Evolutionary conservation across 208 protist species (phyloP), one percentile per base, ranked within the genome.

Genomic region (Crithidia sp.): DNA sequence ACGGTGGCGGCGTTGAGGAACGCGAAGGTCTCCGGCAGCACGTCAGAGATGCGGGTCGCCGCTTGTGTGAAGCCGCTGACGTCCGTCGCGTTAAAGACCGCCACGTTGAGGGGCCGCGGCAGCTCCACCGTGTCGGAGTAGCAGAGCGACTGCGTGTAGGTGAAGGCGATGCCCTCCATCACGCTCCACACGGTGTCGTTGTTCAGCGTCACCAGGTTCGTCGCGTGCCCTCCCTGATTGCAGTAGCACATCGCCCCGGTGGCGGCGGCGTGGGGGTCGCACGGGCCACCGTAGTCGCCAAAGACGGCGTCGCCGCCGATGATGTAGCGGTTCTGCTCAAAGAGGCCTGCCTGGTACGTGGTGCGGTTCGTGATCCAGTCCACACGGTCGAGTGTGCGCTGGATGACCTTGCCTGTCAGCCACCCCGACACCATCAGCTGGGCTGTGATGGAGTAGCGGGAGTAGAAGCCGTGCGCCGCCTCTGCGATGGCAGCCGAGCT

Each of bases 211-310:
- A 37, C 8, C 14, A 77, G 49, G 36, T 70, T 0, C 16, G 37
- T 54, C 5, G 44, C 44, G 55, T 55, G 59, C 0, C 61, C 69
- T 14, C 60, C 68, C 68, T 63, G 47, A 41, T 84, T 92, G 71
- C 87, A 92, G 14, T 74, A 2, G 60, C 71, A 84, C 36, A 81
- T 64, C 9, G 77, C 85, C 6, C 84, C 85, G 17, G 81, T 66
- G 12, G 16, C n/a, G 7, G 36, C 40, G 3, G 73, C 67, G 16
- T 64, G 5, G 0, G 14, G 0, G 7, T 64, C 57, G 49, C 79
- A 80, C 49, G 14, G 28, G 17, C 76, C 84, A 41, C 88, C 88
- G 73, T 82, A 93, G 68, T 89, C 82, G 47, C 88, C 88, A 12
- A 90, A 19, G 37, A 93, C 71, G 54, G 83, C 65, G 71, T 93